Conservation (phyloP, 495 filamentous ascomycete genomes). For the Aspergillus biplanus region DNA sequence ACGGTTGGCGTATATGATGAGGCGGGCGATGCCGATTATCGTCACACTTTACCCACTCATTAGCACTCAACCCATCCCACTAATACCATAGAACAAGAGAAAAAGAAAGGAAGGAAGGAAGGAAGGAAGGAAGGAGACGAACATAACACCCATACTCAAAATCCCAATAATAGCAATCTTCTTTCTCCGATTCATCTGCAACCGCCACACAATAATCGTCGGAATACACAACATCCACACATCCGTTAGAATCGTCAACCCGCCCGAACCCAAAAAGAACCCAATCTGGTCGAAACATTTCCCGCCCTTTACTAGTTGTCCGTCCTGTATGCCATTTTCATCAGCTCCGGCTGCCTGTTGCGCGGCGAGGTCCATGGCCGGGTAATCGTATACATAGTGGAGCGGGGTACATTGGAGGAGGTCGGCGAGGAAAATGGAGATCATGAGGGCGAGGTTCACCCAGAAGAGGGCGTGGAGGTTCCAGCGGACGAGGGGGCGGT, state of each 20-base stretch:
- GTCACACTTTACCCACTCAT: slow-evolving; percentile 46
- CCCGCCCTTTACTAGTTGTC: slow-evolving; percentile 33
- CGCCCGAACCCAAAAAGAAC: slow-evolving; percentile 49
- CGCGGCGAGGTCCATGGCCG: background rate
- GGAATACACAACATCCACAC: slow-evolving; percentile 51
- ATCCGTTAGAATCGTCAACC: slow-evolving; percentile 52
- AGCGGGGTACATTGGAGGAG: slow-evolving; percentile 61
- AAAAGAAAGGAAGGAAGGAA: no score
- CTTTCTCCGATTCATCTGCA: slow-evolving; percentile 46
- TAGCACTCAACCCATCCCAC: background rate
- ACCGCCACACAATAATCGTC: slow-evolving; percentile 47
- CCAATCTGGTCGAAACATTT: slow-evolving; percentile 45
- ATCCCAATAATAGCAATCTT: slow-evolving; percentile 51
- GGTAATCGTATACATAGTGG: slow-evolving; percentile 43
- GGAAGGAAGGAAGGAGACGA: slow-evolving; percentile 23
- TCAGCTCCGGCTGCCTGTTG: slow-evolving; percentile 5
- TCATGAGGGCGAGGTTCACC: slow-evolving; percentile 54
- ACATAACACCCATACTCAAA: slow-evolving; percentile 47
- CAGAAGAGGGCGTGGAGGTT: slow-evolving; percentile 48
- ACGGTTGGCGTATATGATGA: slow-evolving; percentile 30
- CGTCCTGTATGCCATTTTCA: slow-evolving; percentile 3
- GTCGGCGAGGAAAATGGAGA: slow-evolving; percentile 58
- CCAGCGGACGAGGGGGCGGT: slow-evolving; percentile 36
- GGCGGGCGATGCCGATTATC: slow-evolving; percentile 43
- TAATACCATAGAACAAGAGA: no score